Base-by-base conservation (phyloP, 768 basidiomycete genomes). In the Sporobolomyces phaffii region DNA sequence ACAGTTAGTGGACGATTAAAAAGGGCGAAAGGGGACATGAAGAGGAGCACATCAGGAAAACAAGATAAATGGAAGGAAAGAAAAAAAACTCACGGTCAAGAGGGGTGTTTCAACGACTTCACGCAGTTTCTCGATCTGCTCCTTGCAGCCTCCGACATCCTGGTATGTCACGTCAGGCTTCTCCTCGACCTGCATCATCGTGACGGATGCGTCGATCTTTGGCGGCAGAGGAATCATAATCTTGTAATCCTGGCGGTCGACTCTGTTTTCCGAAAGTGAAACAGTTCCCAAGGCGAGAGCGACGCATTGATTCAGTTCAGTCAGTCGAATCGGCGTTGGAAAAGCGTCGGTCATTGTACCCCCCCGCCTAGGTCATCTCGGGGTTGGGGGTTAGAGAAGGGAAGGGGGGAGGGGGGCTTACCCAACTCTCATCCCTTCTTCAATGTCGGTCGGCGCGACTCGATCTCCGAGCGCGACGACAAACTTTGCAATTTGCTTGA, bases 401-500 rank as follows among this genome's bases (percentile, higher is more conserved):
- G 11, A 28, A 9, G n/a, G 8, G 14, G 10, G 14, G n/a, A 29
- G 18, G 1, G 14, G 18, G 38, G 81, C 90, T 76, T 76, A 97
- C 94, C 94, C 96, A 44, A 99, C 96, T 60, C 96, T 87, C 96
- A 99, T 99, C n/a, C 96, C 96, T 81, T 99, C 96, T 78, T 99
- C 96, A 59, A 99, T 92, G 80, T 99, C 96, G 3, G 94, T 96
- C 15, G 92, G 90, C 28, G 96, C 90, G 2, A 99, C 92, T 45
- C 91, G 87, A 73, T 99, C 96, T 24, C 92, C 93, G 7, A 99
- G 80, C 24, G 92, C 96, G 47, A 99, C 96, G 14, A 99, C 96
- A 76, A 97, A 98, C 80, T 99, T 99, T 13, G 96, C 96, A 76
- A 98, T 96, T 80, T 99, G 96, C 78, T 97, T 96, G 79, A 99